Conservation (phyloP, 345 rosid species). For the Gossypium herbaceum region DNA sequence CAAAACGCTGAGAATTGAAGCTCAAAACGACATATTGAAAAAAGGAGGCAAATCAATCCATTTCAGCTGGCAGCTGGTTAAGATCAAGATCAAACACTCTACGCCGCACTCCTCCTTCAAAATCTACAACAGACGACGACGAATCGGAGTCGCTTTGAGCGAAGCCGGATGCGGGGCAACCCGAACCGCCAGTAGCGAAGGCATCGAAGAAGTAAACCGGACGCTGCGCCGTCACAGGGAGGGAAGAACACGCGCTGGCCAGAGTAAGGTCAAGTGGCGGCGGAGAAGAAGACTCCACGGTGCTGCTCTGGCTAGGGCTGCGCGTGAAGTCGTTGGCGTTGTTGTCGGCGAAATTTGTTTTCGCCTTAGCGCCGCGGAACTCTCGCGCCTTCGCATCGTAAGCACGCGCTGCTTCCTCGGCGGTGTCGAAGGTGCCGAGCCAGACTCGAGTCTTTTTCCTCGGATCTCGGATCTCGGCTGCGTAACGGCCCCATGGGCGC, state of each 20-base stretch:
- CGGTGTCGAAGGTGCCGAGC: conserved; percentile 95
- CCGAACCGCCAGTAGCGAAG: conserved; percentile 33
- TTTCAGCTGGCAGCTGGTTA: conserved; percentile 56
- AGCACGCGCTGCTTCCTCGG: conserved; percentile 94
- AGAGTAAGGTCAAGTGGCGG: conserved; percentile 58
- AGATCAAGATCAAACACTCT: conserved; percentile 62
- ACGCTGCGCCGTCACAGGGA: conserved; percentile 31
- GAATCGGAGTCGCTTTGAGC: conserved; percentile 69
- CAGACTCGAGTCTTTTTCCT: conserved; percentile 86
- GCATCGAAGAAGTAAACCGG: conserved; percentile 58
- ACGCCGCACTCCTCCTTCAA: conserved; percentile 28
- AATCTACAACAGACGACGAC: conserved; percentile 52
- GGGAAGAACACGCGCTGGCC: conserved; percentile 31
- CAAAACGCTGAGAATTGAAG: conserved; percentile 16
- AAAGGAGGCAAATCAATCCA: conserved; percentile 32
- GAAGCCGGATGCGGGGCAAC: conserved; percentile 22
- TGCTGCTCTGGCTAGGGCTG: conserved; percentile 87
- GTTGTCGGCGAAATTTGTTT: conserved; percentile 61
- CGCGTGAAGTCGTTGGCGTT: conserved; percentile 27
- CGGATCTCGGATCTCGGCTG: conserved; percentile 98
- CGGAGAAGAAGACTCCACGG: conserved; percentile 67
- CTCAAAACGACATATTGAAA: conserved; percentile 21
- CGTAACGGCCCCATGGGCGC: conserved; percentile 96
- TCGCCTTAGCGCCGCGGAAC: conserved; percentile 81
- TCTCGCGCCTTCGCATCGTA: conserved; percentile 86